Conservation (phyloP, 768 basidiomycete species). For the Pisolithus tinctorius region DNA sequence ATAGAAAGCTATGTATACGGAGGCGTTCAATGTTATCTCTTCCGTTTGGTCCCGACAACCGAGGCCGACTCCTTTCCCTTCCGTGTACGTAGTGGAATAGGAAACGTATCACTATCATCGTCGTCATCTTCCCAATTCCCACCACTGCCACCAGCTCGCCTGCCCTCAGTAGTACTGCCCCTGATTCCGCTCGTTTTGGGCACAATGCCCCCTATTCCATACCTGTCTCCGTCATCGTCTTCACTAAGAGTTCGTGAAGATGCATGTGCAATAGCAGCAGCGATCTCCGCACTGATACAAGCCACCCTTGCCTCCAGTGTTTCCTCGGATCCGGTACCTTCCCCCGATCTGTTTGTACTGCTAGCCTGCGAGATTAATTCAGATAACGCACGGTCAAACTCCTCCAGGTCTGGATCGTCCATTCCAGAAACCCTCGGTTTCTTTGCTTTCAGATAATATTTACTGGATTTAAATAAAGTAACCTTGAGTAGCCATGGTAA, state of each 20-base stretch:
- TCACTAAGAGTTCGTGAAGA: slow-evolving; percentile 55
- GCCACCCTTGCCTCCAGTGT: slow-evolving; percentile 59
- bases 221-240: slow-evolving; percentile 48
- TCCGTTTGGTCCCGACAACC: slow-evolving; percentile 52
- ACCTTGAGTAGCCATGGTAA: neutral
- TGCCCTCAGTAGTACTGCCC: slow-evolving; percentile 27
- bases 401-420: slow-evolving; percentile 56
- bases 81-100: slow-evolving; percentile 62
- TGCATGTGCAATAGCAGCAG: slow-evolving; percentile 72
- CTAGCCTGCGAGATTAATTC: slow-evolving; percentile 54
- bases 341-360: slow-evolving; percentile 27
- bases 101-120: slow-evolving; percentile 66
- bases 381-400: slow-evolving; percentile 70
- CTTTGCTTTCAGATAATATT: slow-evolving; percentile 75
- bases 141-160: neutral
- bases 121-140: slow-evolving; percentile 54
- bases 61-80: slow-evolving; percentile 50
- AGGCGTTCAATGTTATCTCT: slow-evolving; percentile 39
- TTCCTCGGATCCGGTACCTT: slow-evolving; percentile 29
- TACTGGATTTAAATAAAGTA: slow-evolving; percentile 33
- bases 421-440: slow-evolving; percentile 47
- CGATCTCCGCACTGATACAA: slow-evolving; percentile 76
- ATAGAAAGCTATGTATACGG: slow-evolving; percentile 1
- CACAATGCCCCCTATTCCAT: slow-evolving; percentile 43
- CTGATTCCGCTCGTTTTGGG: slow-evolving; percentile 61